These are phyloP conservation scores for Lecanoromycetidae sp. DNA, from an alignment of 2,329 filamentous ascomycete genomes.

Conservation along the genomic window DNA sequence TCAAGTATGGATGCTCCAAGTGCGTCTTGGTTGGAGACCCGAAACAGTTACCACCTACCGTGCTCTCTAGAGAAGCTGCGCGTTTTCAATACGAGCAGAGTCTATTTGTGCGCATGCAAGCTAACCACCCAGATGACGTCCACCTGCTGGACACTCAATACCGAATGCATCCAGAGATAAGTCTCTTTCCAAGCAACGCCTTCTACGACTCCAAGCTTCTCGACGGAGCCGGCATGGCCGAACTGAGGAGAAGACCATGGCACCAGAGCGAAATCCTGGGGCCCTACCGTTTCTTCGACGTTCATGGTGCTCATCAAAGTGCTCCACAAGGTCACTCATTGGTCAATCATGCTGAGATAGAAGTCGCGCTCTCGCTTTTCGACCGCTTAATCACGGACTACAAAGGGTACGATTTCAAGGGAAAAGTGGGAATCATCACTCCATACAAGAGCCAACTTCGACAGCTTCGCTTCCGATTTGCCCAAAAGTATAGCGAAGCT, in stretches of 20 bases:
- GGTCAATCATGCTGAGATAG: constrained; percentile 76
- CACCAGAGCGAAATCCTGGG: constrained; percentile 69
- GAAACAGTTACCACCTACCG: constrained; percentile 90
- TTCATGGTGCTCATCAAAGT: constrained; percentile 72
- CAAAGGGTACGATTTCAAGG: constrained; percentile 52
- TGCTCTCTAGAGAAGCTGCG: constrained; percentile 84
- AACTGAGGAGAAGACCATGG: constrained; percentile 68
- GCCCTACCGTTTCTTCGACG: constrained; percentile 95
- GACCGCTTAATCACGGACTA: constrained; percentile 66
- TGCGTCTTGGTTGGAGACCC: constrained; percentile 96
- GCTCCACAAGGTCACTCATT: constrained; percentile 79
- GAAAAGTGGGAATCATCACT: constrained; percentile 93
- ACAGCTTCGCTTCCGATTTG: constrained; percentile 66
- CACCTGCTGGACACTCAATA: constrained; percentile 97
- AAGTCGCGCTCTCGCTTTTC: constrained; percentile 76
- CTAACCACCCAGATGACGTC: constrained; percentile 74
- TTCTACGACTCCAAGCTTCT: constrained; percentile 86
- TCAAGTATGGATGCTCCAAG: constrained; percentile 95
- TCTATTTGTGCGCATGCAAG: constrained; percentile 96
- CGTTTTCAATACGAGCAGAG: constrained; percentile 94
- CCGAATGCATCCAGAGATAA: constrained; percentile 98
- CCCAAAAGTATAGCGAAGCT: constrained; percentile 55
- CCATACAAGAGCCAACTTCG: constrained; percentile 90
- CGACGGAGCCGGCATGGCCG: constrained; percentile 73
- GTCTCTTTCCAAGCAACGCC: constrained; percentile 71